These are phyloP conservation scores for Ramaria rubella DNA, from an alignment of 768 basidiomycete genomes.

Conservation along the genomic window DNA sequence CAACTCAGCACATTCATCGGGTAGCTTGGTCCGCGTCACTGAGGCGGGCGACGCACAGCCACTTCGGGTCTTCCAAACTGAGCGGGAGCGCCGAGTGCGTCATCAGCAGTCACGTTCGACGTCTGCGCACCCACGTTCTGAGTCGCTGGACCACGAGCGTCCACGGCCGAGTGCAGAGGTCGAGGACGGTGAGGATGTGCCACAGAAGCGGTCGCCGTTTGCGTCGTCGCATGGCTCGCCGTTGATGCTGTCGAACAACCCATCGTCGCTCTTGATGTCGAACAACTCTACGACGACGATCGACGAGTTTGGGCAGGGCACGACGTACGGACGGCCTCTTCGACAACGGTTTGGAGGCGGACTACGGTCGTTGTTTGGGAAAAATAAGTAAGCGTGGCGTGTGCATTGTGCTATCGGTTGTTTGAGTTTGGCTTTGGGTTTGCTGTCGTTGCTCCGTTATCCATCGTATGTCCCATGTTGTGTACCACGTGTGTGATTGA, in stretches of 20 bases:
- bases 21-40: background rate
- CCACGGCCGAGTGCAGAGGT: background rate
- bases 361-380: conserved; percentile 7
- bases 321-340: background rate
- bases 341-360: conserved; percentile 5
- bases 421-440: background rate
- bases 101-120: background rate
- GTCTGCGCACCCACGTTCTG: conserved; percentile 1
- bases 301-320: conserved; percentile 1
- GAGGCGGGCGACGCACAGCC: background rate
- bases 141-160: conserved; percentile 4
- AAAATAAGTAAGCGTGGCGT: background rate
- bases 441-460: too few species aligned
- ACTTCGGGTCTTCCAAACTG: conserved; percentile 1
- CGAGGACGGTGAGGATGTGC: background rate
- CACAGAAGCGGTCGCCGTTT: background rate
- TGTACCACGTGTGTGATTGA: background rate
- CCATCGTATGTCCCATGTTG: background rate
- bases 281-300: background rate
- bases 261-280: background rate
- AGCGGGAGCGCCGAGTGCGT: background rate
- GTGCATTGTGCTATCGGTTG: background rate
- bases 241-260: background rate
- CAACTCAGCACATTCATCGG: background rate
- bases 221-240: background rate